Evolutionary conservation across 2,329 filamentous ascomycete species (phyloP).

Genomic region (Onygenales sp.): DNA sequence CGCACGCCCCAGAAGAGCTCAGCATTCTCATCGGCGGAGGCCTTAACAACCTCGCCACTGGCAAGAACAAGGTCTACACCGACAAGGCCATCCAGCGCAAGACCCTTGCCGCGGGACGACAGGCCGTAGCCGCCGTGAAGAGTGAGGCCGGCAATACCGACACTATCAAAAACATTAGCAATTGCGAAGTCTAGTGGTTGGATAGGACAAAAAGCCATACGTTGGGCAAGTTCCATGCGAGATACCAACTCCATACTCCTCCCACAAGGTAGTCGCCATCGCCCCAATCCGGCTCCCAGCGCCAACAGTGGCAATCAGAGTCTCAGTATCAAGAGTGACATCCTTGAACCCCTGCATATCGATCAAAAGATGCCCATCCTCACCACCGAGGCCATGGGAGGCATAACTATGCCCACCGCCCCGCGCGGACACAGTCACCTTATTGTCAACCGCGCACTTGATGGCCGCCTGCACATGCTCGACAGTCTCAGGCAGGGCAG

Average conservation of each 20-base stretch:
- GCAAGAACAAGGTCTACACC: conserved; percentile 40
- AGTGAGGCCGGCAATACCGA: conserved; percentile 19
- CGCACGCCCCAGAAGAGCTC: conserved; percentile 45
- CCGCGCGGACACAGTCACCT: conserved; percentile 39
- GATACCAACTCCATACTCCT: conserved; percentile 13
- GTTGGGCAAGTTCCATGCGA: conserved; percentile 18
- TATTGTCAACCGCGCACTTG: conserved; percentile 30
- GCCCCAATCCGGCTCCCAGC: conserved; percentile 16
- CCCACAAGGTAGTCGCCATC: conserved; percentile 15
- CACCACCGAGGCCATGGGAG: conserved; percentile 11
- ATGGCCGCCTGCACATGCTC: conserved; percentile 35
- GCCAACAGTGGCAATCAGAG: conserved; percentile 16
- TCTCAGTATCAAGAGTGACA: conserved; percentile 12
- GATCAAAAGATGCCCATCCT: conserved; percentile 16
- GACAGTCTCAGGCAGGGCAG: conserved; percentile 19
- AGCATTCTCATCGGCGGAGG: conserved; percentile 24
- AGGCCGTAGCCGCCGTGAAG: conserved; percentile 18
- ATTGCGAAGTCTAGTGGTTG: no score
- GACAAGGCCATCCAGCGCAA: conserved; percentile 39
- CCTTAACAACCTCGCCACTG: conserved; percentile 29
- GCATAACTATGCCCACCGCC: conserved; percentile 45
- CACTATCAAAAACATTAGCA: conserved; percentile 5
- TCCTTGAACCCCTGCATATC: conserved; percentile 15
- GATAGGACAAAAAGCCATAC: neutral
- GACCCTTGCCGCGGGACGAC: conserved; percentile 37